phyloP scores from a whole-genome alignment of 768 basidiomycete species.

The Collybia nuda region DNA sequence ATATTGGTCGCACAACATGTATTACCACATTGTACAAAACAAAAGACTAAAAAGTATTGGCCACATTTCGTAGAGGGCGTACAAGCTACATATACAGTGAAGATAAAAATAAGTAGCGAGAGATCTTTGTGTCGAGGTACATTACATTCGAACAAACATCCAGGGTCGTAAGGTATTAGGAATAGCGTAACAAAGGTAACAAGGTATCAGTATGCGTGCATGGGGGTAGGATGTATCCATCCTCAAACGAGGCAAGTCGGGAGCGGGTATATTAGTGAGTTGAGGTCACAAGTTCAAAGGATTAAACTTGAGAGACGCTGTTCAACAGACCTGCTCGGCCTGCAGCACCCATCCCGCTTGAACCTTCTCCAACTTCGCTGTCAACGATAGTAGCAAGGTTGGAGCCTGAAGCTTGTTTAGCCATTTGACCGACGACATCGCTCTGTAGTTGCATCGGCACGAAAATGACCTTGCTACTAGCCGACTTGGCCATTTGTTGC shows the following conservation, averaged over 20 bases:
- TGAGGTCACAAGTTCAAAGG: background rate
- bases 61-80: background rate
- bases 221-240: background rate
- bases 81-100: background rate
- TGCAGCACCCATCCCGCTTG: slow-evolving; percentile 33
- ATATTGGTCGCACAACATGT: no score
- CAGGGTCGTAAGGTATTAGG: background rate
- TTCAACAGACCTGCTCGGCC: slow-evolving; percentile 54
- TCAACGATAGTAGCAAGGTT: slow-evolving; percentile 25
- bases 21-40: background rate
- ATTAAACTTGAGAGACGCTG: slow-evolving; percentile 47
- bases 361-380: slow-evolving; percentile 36
- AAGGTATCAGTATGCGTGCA: no score
- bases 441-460: slow-evolving; percentile 90
- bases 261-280: background rate
- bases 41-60: background rate
- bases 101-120: background rate
- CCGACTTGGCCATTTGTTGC: slow-evolving; percentile 90
- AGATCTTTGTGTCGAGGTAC: background rate
- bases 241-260: background rate
- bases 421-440: slow-evolving; percentile 58
- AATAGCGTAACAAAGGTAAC: no score
- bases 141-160: background rate
- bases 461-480: slow-evolving; percentile 90
- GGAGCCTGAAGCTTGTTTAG: slow-evolving; percentile 25